Conservation (phyloP, 2,329 filamentous ascomycete genomes). For the Aspergillus fumigatus region DNA sequence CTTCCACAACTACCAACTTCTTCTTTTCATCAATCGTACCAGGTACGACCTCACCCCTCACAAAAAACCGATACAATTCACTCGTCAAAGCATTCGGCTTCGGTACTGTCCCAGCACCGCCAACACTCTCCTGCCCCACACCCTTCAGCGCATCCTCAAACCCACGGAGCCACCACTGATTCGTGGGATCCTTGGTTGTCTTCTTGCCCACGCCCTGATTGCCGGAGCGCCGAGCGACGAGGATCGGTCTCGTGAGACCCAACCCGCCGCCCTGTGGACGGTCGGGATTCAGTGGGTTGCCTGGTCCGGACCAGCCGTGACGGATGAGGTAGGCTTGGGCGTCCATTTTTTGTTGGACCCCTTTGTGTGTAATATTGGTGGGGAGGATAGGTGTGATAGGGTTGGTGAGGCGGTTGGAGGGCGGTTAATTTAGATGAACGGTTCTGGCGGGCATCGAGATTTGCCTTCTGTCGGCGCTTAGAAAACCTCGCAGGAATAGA, state of each 20-base stretch:
- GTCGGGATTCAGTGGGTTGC: conserved; percentile 77
- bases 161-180: conserved; percentile 96
- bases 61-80: conserved; percentile 76
- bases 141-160: conserved; percentile 87
- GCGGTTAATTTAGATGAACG: neutral
- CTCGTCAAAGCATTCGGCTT: conserved; percentile 42
- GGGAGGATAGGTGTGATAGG: neutral
- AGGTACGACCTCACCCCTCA: conserved; percentile 70
- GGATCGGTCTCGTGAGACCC: conserved; percentile 76
- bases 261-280: conserved; percentile 55
- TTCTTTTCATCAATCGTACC: conserved; percentile 54
- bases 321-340: conserved; percentile 74
- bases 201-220: conserved; percentile 78
- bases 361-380: neutral
- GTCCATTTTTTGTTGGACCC: conserved; percentile 57
- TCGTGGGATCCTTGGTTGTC: conserved; percentile 56
- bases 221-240: conserved; percentile 78
- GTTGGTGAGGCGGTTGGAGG: neutral
- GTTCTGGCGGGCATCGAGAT: neutral
- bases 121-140: conserved; percentile 57
- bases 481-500: neutral
- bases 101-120: conserved; percentile 52
- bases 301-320: conserved; percentile 86
- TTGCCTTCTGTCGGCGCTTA: neutral
- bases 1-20: conserved; percentile 5